phyloP scores from a whole-genome alignment of 768 basidiomycete genomes.

The Chiua virens region DNA sequence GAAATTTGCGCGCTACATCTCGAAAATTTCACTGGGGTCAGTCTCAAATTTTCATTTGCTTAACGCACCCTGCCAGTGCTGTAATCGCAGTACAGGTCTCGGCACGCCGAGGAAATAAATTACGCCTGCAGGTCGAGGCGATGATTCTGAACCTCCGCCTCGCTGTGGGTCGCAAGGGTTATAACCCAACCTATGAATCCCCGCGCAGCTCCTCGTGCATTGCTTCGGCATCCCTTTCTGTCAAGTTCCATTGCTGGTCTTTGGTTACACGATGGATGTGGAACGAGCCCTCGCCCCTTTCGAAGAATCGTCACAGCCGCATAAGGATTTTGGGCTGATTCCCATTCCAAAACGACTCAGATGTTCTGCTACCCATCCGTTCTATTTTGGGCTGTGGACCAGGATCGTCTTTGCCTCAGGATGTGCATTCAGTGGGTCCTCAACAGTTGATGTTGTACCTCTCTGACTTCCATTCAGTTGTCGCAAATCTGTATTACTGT shows the following conservation, averaged over 20 bases:
- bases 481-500: slow-evolving; percentile 77
- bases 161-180: not conserved
- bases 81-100: slow-evolving; percentile 1
- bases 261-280: slow-evolving; percentile 12
- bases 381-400: slow-evolving; percentile 13
- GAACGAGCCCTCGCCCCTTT: slow-evolving; percentile 5
- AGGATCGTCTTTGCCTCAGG: slow-evolving; percentile 14
- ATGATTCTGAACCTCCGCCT: slow-evolving; percentile 14
- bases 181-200: slow-evolving; percentile 9
- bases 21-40: too few species aligned
- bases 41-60: not conserved
- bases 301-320: not conserved
- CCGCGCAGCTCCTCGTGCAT: not conserved
- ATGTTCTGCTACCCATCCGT: slow-evolving; percentile 4
- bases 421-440: slow-evolving; percentile 21
- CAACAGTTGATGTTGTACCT: not conserved
- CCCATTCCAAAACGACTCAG: slow-evolving; percentile 16
- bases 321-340: slow-evolving; percentile 14
- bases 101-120: not conserved
- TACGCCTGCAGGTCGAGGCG: slow-evolving; percentile 8
- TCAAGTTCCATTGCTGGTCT: slow-evolving; percentile 3
- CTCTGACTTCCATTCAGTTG: slow-evolving; percentile 26
- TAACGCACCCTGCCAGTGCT: not conserved
- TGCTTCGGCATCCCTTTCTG: not conserved
- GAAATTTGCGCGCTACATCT: too few species aligned